Percentiles rank a stretch among this genome's conserved stretches.
These are phyloP conservation scores for Nevesoporus exiguus DNA, from an alignment of 768 basidiomycete species.

Conservation along the genomic window DNA sequence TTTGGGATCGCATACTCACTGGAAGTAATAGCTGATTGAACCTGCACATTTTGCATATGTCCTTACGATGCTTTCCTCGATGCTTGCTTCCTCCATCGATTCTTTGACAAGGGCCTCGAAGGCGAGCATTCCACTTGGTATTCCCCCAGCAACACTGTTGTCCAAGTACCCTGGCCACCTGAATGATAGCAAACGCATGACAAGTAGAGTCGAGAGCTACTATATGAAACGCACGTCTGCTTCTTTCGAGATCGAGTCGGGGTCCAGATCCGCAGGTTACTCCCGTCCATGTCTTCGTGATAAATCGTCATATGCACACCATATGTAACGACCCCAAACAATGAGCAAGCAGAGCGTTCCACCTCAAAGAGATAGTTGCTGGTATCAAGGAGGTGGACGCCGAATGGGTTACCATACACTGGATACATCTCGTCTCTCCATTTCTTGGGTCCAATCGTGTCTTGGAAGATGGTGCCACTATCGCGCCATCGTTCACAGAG, in stretches of 20 bases:
- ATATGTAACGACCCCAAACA: slow-evolving; percentile 89
- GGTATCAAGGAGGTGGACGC: slow-evolving; percentile 37
- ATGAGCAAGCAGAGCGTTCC: slow-evolving; percentile 83
- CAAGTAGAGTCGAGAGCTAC: not conserved
- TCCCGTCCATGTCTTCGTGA: slow-evolving; percentile 35
- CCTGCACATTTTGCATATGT: slow-evolving; percentile 60
- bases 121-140: slow-evolving; percentile 69
- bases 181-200: not conserved
- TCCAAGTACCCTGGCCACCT: slow-evolving; percentile 87
- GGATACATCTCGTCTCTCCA: slow-evolving; percentile 89
- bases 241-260: slow-evolving; percentile 84
- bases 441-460: slow-evolving; percentile 67
- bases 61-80: slow-evolving; percentile 62
- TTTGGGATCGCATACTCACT: slow-evolving; percentile 36
- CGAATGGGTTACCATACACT: slow-evolving; percentile 69
- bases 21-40: slow-evolving; percentile 77
- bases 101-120: slow-evolving; percentile 85
- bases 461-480: slow-evolving; percentile 47
- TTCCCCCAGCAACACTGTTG: slow-evolving; percentile 91
- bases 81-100: slow-evolving; percentile 89
- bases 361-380: slow-evolving; percentile 80
- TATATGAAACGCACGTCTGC: slow-evolving; percentile 61
- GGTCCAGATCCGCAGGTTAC: slow-evolving; percentile 68
- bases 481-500: slow-evolving; percentile 78
- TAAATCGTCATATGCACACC: slow-evolving; percentile 90